Conservation (phyloP, 2,329 filamentous ascomycete genomes). For the Mariannaea sp. region DNA sequence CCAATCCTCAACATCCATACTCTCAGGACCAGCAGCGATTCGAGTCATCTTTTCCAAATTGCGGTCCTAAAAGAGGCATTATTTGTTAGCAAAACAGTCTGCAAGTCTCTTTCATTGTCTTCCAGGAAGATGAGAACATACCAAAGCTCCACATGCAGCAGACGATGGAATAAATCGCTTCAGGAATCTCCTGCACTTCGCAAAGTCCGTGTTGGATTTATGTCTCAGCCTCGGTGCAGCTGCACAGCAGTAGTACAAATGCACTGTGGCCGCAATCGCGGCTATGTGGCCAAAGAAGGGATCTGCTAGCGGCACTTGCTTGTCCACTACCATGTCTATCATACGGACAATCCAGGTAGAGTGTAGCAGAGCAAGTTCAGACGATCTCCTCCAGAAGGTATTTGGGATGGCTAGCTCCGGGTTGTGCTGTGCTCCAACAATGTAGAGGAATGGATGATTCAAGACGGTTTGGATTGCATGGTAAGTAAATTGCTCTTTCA, state of each 20-base stretch:
- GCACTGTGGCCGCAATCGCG: constrained; percentile 58
- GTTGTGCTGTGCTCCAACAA: constrained; percentile 56
- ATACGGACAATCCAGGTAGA: constrained; percentile 59
- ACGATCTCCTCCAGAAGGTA: constrained; percentile 58
- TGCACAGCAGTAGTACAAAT: constrained; percentile 59
- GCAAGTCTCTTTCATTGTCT: too few relatives aligned
- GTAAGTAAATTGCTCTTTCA: constrained; percentile 59
- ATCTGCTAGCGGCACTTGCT: constrained; percentile 53
- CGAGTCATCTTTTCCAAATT: constrained; percentile 54
- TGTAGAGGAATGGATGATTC: constrained; percentile 60
- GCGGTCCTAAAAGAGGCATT: constrained; percentile 51
- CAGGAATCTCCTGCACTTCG: constrained; percentile 55
- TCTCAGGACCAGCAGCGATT: constrained; percentile 55
- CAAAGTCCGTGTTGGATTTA: constrained; percentile 57
- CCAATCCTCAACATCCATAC: constrained; percentile 55
- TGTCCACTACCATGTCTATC: constrained; percentile 59
- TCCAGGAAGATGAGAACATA: constrained; percentile 32
- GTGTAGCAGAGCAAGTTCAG: constrained; percentile 56
- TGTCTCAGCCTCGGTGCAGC: constrained; percentile 53
- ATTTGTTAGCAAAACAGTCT: too few relatives aligned
- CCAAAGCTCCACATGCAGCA: constrained; percentile 51
- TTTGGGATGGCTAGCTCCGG: constrained; percentile 57
- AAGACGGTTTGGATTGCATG: constrained; percentile 56
- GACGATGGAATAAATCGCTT: constrained; percentile 54
- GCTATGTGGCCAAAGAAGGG: constrained; percentile 58